These are phyloP conservation scores for Symbiodinium natans DNA, from an alignment of 73 alveolate genomes.

Conservation along the genomic window DNA sequence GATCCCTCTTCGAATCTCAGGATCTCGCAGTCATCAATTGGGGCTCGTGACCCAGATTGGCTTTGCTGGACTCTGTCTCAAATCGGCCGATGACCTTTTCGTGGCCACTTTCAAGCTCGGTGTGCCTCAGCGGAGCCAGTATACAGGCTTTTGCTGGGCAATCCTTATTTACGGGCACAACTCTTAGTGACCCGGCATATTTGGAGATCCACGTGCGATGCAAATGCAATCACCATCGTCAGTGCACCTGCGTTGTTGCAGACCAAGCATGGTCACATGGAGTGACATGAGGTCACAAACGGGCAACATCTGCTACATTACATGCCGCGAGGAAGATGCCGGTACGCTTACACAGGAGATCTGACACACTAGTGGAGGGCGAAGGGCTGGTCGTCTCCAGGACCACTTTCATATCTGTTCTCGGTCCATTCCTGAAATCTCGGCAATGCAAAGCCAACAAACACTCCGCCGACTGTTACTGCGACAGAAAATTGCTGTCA, in stretches of 20 bases:
- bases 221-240: slow-evolving; percentile 79
- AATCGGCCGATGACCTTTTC: slow-evolving; percentile 64
- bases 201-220: slow-evolving; percentile 84
- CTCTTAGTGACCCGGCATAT: slow-evolving; percentile 7
- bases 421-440: slow-evolving; percentile 46
- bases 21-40: neutral
- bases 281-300: too few species aligned
- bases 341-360: neutral
- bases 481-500: too few species aligned
- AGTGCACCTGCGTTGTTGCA: slow-evolving; percentile 26
- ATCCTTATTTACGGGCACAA: neutral
- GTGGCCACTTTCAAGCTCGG: slow-evolving; percentile 79
- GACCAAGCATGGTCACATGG: too few species aligned
- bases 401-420: slow-evolving; percentile 86
- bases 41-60: slow-evolving; percentile 77
- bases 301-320: neutral
- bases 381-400: slow-evolving; percentile 85
- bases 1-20: too few species aligned
- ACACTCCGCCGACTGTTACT: too few species aligned
- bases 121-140: slow-evolving; percentile 33
- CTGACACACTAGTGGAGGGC: neutral
- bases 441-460: too few species aligned
- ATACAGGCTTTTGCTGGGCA: neutral
- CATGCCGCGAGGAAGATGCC: neutral
- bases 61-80: slow-evolving; percentile 75